A percentile compares a stretch with the other conserved stretches of the same genome.
These are phyloP conservation scores for Metschnikowia drakensbergensis DNA, from an alignment of 805 yeast species.

Conservation along the genomic window DNA sequence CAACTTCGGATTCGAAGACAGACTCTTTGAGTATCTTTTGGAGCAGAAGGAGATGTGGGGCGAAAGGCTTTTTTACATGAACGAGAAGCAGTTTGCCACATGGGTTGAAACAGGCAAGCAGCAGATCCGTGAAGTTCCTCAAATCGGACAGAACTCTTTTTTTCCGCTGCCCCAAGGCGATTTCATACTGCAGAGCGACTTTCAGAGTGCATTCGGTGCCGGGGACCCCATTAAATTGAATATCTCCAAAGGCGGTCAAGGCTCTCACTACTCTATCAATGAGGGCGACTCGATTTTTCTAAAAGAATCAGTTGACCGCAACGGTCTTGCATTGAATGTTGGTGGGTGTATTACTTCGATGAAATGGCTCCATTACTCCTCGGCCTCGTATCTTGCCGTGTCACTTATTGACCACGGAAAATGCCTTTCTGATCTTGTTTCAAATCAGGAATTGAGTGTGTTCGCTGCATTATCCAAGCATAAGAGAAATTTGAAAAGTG, in stretches of 20 bases:
- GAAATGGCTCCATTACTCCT: slow-evolving; percentile 44
- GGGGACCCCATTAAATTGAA: slow-evolving; percentile 14
- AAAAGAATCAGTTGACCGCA: slow-evolving; percentile 23
- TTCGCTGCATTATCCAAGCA: slow-evolving; percentile 19
- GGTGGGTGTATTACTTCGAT: slow-evolving; percentile 53
- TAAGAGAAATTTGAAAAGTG: slow-evolving; percentile 24
- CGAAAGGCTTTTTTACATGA: slow-evolving; percentile 40
- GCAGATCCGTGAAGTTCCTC: slow-evolving; percentile 12
- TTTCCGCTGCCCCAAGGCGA: slow-evolving; percentile 11
- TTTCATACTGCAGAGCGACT: slow-evolving; percentile 16
- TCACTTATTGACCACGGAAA: slow-evolving; percentile 38
- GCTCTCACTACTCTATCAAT: slow-evolving; percentile 3
- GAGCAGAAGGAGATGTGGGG: slow-evolving; percentile 51
- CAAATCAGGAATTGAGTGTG: slow-evolving; percentile 29
- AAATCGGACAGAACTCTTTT: slow-evolving; percentile 2
- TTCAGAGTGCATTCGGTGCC: slow-evolving; percentile 22
- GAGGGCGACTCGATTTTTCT: slow-evolving; percentile 4
- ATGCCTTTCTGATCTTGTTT: slow-evolving; percentile 21
- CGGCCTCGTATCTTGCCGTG: slow-evolving; percentile 44
- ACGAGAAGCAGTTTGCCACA: slow-evolving; percentile 25
- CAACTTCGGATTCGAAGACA: slow-evolving; percentile 48
- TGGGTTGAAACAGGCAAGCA: slow-evolving; percentile 16
- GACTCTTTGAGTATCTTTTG: slow-evolving; percentile 39
- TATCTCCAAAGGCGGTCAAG: slow-evolving; percentile 13
- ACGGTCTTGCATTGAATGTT: slow-evolving; percentile 41